phyloP scores from a whole-genome alignment of 2,329 filamentous ascomycete species.

The Colletotrichum spaethianum region DNA sequence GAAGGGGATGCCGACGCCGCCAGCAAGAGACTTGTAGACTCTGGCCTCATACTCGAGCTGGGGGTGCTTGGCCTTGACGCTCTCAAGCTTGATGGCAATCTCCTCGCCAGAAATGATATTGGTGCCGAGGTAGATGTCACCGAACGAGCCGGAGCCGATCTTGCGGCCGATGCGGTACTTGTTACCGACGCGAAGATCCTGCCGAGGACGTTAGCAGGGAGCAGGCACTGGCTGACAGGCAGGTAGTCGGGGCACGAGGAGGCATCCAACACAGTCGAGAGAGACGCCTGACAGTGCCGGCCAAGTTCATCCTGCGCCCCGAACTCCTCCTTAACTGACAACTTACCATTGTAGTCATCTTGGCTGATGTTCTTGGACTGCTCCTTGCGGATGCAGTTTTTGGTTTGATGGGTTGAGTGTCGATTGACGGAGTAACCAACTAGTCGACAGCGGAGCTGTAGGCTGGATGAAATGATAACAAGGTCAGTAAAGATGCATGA shows the following conservation, averaged over 20 bases:
- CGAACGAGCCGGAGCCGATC: conserved; percentile 97
- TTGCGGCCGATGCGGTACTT: conserved; percentile 99
- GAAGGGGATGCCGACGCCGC: conserved; percentile 97
- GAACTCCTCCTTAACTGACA: not conserved
- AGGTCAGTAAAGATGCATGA: conserved; percentile 24
- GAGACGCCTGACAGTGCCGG: not conserved
- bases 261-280: not conserved
- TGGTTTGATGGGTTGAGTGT: not conserved
- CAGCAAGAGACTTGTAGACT: conserved; percentile 90
- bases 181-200: conserved; percentile 99
- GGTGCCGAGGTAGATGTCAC: conserved; percentile 98
- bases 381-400: conserved; percentile 36
- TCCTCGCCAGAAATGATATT: conserved; percentile 99
- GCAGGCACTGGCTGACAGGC: not conserved
- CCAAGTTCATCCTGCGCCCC: not conserved
- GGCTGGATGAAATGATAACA: not conserved
- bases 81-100: conserved; percentile 99
- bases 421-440: not conserved
- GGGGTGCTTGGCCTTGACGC: conserved; percentile 99
- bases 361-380: conserved; percentile 44
- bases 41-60: conserved; percentile 99
- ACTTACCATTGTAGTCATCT: conserved; percentile 69
- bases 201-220: conserved; percentile 43
- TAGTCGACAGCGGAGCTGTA: not conserved
- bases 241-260: not conserved